These are phyloP conservation scores for Lentinus tigrinus DNA, from an alignment of 768 basidiomycete species.

Conservation along the genomic window DNA sequence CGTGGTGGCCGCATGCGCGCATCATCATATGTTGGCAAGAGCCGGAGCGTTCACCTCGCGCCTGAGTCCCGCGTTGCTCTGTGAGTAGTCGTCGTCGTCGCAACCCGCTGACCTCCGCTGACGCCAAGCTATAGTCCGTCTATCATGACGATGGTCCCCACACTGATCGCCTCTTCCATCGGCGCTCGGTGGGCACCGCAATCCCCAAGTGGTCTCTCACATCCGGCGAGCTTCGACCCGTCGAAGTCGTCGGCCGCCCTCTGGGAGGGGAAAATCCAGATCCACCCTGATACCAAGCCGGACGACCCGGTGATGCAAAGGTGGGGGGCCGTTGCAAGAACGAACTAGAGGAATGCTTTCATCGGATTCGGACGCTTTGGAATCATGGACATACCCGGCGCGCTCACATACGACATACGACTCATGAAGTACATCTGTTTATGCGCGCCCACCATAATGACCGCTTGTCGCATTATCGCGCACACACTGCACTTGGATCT, in stretches of 20 bases:
- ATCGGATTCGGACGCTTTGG: constrained; percentile 2
- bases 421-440: constrained; percentile 4
- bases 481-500: neutral
- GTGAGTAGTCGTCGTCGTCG: constrained; percentile 34
- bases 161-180: constrained; percentile 69
- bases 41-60: constrained; percentile 57
- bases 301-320: constrained; percentile 52
- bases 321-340: constrained; percentile 21
- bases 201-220: constrained; percentile 53
- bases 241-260: constrained; percentile 79
- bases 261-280: constrained; percentile 81
- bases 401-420: neutral
- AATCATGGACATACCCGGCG: constrained; percentile 8
- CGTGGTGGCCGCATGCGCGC: constrained; percentile 88
- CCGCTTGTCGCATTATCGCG: constrained; percentile 2
- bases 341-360: constrained; percentile 10
- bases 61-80: constrained; percentile 44
- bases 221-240: constrained; percentile 76
- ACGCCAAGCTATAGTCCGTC: constrained; percentile 47
- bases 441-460: constrained; percentile 6
- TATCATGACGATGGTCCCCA: constrained; percentile 75
- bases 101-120: constrained; percentile 29
- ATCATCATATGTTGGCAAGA: constrained; percentile 83
- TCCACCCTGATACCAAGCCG: constrained; percentile 80
- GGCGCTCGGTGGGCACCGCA: constrained; percentile 64